These are phyloP conservation scores for Fraxinus nigra DNA, from an alignment of 305 asterid genomes.

Conservation along the genomic window DNA sequence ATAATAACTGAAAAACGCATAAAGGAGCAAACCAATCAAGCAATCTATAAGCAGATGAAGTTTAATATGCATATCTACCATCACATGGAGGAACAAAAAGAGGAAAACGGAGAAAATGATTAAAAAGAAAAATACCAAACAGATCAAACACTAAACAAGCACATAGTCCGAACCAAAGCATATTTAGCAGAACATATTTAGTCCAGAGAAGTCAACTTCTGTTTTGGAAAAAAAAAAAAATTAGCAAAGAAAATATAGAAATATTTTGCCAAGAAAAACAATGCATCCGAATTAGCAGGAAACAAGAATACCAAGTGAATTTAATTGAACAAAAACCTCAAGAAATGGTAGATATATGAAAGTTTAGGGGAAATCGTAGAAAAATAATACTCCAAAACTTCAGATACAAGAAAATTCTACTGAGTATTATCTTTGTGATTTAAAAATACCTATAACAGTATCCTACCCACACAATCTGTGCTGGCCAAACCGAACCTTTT, in stretches of 20 bases:
- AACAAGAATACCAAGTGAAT: not conserved
- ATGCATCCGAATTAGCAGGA: not conserved
- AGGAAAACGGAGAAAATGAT: not conserved
- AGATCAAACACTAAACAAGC: not conserved
- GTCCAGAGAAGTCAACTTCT: not conserved
- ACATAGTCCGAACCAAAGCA: not conserved
- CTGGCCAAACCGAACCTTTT: constrained; percentile 23
- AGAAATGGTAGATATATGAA: constrained; percentile 1
- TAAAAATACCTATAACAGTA: constrained; percentile 22
- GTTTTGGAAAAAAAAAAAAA: not conserved
- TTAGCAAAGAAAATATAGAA: not conserved
- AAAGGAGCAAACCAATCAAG: not conserved
- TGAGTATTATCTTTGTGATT: not conserved
- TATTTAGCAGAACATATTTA: not conserved
- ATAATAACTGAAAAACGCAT: not conserved
- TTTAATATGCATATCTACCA: not conserved
- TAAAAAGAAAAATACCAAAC: not conserved
- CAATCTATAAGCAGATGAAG: not conserved
- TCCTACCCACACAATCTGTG: constrained; percentile 16
- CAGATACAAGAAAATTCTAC: not conserved
- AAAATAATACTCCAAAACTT: constrained; percentile 4
- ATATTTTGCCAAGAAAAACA: not conserved
- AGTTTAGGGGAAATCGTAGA: constrained; percentile 14
- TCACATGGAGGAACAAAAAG: not conserved
- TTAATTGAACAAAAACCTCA: constrained; percentile 6